phyloP scores from a whole-genome alignment of 805 yeast species.

The Priceomyces haplophilus region DNA sequence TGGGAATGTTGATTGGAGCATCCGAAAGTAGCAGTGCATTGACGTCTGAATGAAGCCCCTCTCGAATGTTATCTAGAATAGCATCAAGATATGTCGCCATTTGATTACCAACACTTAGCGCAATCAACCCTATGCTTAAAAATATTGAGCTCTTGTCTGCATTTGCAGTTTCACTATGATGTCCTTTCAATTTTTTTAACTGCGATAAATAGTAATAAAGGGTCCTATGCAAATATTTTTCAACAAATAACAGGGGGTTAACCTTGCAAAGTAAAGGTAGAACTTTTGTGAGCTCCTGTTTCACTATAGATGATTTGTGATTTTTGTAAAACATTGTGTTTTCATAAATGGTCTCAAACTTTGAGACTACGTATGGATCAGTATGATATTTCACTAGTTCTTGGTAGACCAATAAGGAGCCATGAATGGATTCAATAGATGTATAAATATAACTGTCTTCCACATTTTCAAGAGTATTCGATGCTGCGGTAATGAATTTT shows the following conservation, averaged over 20 bases:
- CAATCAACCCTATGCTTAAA: slow-evolving; percentile 79
- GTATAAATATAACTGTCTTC: slow-evolving; percentile 19
- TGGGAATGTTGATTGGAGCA: slow-evolving; percentile 32
- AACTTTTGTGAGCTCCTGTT: slow-evolving; percentile 81
- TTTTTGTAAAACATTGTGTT: slow-evolving; percentile 71
- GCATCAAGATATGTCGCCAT: slow-evolving; percentile 87
- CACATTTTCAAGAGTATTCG: slow-evolving; percentile 23
- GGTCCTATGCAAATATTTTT: slow-evolving; percentile 75
- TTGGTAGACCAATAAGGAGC: slow-evolving; percentile 75
- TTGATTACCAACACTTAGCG: slow-evolving; percentile 74
- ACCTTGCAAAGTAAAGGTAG: slow-evolving; percentile 81
- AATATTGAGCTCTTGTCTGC: slow-evolving; percentile 73
- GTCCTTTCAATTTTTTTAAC: slow-evolving; percentile 60
- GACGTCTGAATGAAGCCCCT: slow-evolving; percentile 54
- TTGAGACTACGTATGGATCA: slow-evolving; percentile 68
- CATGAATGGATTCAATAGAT: slow-evolving; percentile 73
- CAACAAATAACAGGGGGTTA: slow-evolving; percentile 71
- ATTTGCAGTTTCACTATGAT: slow-evolving; percentile 35
- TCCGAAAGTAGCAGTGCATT: slow-evolving; percentile 38
- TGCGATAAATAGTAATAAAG: slow-evolving; percentile 74
- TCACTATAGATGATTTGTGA: slow-evolving; percentile 68
- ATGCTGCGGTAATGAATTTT: slow-evolving; percentile 65
- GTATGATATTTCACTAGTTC: slow-evolving; percentile 67
- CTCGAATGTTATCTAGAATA: slow-evolving; percentile 78
- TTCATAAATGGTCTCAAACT: slow-evolving; percentile 75